Conservation (phyloP, 1,284 basidiomycete species). For the Malassezia slooffiae region DNA sequence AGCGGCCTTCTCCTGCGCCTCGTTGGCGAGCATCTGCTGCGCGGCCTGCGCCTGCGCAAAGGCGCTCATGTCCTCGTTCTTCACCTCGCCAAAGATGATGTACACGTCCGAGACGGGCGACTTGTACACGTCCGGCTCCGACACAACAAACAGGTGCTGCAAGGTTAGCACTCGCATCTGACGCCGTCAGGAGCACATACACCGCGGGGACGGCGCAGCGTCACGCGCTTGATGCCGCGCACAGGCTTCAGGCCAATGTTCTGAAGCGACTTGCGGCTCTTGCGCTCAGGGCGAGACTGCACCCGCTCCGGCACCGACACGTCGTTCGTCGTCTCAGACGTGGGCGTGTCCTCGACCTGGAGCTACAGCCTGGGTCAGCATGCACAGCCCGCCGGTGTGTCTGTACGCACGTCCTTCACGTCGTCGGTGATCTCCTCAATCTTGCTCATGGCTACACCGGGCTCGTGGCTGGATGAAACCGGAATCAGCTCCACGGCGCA, state of each 20-base stretch:
- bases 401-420: slow-evolving; percentile 52
- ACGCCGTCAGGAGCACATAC: slow-evolving; percentile 51
- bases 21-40: slow-evolving; percentile 62
- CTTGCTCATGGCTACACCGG: slow-evolving; percentile 46
- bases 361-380: slow-evolving; percentile 16
- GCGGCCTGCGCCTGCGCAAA: slow-evolving; percentile 71
- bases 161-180: background rate
- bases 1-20: slow-evolving; percentile 49
- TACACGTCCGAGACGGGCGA: slow-evolving; percentile 92
- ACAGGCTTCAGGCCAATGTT: slow-evolving; percentile 60
- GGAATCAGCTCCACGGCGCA: too few species aligned
- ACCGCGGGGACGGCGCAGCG: slow-evolving; percentile 84
- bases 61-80: slow-evolving; percentile 83
- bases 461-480: too few species aligned
- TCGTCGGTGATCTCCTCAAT: slow-evolving; percentile 65
- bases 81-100: slow-evolving; percentile 97
- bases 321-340: slow-evolving; percentile 55
- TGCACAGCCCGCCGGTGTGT: background rate
- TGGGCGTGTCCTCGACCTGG: slow-evolving; percentile 52
- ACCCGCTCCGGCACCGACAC: slow-evolving; percentile 79
- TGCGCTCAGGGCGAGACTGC: slow-evolving; percentile 54
- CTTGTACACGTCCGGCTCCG: slow-evolving; percentile 93
- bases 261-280: slow-evolving; percentile 44
- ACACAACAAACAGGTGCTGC: slow-evolving; percentile 80
- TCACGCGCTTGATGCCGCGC: slow-evolving; percentile 83